Percentiles rank a stretch among this genome's conserved stretches.
These are phyloP conservation scores for Metschnikowia picachoensis DNA, from an alignment of 805 yeast genomes.

Conservation along the genomic window DNA sequence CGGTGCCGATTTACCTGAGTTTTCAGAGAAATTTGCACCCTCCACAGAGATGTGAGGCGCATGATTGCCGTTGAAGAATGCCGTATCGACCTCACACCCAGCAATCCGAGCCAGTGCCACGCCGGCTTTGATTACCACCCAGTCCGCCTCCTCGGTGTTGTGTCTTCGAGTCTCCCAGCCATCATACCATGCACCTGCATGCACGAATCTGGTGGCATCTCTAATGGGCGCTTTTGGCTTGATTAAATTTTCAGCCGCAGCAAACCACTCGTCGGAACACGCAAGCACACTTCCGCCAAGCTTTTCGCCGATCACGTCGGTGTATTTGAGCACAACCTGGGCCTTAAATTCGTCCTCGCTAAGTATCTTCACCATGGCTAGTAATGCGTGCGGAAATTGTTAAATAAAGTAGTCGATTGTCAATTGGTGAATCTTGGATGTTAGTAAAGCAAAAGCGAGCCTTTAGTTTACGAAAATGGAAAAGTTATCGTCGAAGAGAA, in stretches of 20 bases:
- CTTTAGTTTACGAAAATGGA: not conserved
- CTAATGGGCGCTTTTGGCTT: constrained; percentile 77
- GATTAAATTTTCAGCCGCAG: constrained; percentile 82
- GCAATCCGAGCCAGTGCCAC: constrained; percentile 74
- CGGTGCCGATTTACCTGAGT: no score
- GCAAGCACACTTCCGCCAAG: constrained; percentile 72
- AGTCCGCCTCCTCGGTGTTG: constrained; percentile 78
- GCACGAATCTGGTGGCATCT: constrained; percentile 74
- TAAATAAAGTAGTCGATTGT: not conserved
- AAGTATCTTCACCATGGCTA: constrained; percentile 16
- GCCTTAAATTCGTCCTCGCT: constrained; percentile 39
- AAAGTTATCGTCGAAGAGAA: not conserved
- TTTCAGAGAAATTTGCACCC: constrained; percentile 33
- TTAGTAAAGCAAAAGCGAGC: no score
- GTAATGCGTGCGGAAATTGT: not conserved
- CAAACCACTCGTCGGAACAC: constrained; percentile 92
- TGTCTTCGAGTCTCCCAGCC: constrained; percentile 99
- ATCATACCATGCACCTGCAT: constrained; percentile 95
- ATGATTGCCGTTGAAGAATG: constrained; percentile 92
- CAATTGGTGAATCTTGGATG: not conserved
- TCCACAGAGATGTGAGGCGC: constrained; percentile 90
- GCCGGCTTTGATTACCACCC: constrained; percentile 81
- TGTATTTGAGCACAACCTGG: constrained; percentile 47
- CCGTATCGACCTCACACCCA: constrained; percentile 90
- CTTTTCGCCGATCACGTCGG: constrained; percentile 81